phyloP scores from a whole-genome alignment of 305 asterid species.

The Fraxinus nigra region DNA sequence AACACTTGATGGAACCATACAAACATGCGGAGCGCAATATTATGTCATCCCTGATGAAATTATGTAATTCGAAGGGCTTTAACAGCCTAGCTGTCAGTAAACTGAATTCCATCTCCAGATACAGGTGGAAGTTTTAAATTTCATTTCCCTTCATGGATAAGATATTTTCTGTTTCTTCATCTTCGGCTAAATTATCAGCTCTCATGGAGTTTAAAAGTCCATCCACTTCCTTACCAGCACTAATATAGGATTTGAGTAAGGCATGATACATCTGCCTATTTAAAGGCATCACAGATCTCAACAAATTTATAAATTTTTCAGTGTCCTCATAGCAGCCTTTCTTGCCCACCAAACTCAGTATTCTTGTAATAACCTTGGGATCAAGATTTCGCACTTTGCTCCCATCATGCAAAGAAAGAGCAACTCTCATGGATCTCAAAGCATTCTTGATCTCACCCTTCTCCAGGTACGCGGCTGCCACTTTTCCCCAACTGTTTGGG shows the following conservation, averaged over 20 bases:
- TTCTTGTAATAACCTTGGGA: slow-evolving; percentile 31
- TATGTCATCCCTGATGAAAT: not conserved
- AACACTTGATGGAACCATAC: not conserved
- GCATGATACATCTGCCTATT: slow-evolving; percentile 39
- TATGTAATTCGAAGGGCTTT: not conserved
- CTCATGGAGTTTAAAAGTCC: slow-evolving; percentile 38
- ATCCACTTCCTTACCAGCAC: slow-evolving; percentile 36
- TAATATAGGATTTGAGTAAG: slow-evolving; percentile 31
- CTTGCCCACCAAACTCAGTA: slow-evolving; percentile 41
- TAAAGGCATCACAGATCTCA: slow-evolving; percentile 34
- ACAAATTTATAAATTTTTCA: slow-evolving; percentile 29
- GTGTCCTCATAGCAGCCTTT: slow-evolving; percentile 39
- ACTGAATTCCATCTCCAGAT: not conserved
- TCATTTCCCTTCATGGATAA: slow-evolving; percentile 26
- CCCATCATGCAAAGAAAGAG: slow-evolving; percentile 33
- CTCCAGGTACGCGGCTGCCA: slow-evolving; percentile 58
- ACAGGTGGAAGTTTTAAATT: not conserved
- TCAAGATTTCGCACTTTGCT: slow-evolving; percentile 35
- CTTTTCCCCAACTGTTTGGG: slow-evolving; percentile 50
- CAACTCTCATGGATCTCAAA: slow-evolving; percentile 43
- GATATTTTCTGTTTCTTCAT: slow-evolving; percentile 47
- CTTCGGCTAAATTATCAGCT: slow-evolving; percentile 41
- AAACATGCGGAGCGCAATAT: not conserved
- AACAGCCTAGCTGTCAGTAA: not conserved
- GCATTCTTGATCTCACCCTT: slow-evolving; percentile 45